phyloP scores from a whole-genome alignment of 805 yeast species.

The Ogataea methanolica region DNA sequence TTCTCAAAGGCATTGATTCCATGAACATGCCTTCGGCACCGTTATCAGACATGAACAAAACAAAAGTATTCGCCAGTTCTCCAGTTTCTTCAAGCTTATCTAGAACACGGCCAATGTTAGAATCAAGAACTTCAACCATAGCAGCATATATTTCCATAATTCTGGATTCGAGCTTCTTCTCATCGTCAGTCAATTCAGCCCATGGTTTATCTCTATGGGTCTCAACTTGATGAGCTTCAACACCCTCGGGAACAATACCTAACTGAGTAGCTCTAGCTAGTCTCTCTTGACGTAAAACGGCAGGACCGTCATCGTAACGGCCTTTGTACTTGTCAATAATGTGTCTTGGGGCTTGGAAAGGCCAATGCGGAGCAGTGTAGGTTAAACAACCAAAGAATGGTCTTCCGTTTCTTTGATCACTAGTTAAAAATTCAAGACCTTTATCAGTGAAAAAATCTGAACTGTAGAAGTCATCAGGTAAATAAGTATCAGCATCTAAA shows the following conservation, averaged over 20 bases:
- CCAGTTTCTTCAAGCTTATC: conserved; percentile 36
- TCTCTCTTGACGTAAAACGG: conserved; percentile 35
- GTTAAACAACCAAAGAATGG: conserved; percentile 54
- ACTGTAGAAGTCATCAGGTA: conserved; percentile 46
- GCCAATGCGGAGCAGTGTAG: conserved; percentile 67
- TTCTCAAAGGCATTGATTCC: conserved; percentile 42
- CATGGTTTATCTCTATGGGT: conserved; percentile 40
- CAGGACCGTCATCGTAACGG: conserved; percentile 45
- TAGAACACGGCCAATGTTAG: conserved; percentile 46
- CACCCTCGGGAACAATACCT: conserved; percentile 43
- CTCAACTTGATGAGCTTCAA: conserved; percentile 40
- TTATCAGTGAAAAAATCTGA: conserved; percentile 41
- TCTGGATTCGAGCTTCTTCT: conserved; percentile 34
- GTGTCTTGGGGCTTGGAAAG: conserved; percentile 53
- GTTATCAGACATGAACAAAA: conserved; percentile 59
- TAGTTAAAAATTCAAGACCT: conserved; percentile 33
- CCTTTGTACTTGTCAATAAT: conserved; percentile 44
- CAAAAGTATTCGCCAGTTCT: conserved; percentile 49
- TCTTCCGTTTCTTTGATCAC: conserved; percentile 32
- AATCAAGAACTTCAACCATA: conserved; percentile 54
- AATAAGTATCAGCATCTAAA: conserved; percentile 30
- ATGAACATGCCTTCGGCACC: conserved; percentile 63
- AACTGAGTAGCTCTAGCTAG: conserved; percentile 35
- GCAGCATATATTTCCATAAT: conserved; percentile 61
- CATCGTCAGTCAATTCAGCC: conserved; percentile 37